These are phyloP conservation scores for Ceratobasidium papillatum DNA, from an alignment of 1,284 basidiomycete species.

Conservation along the genomic window DNA sequence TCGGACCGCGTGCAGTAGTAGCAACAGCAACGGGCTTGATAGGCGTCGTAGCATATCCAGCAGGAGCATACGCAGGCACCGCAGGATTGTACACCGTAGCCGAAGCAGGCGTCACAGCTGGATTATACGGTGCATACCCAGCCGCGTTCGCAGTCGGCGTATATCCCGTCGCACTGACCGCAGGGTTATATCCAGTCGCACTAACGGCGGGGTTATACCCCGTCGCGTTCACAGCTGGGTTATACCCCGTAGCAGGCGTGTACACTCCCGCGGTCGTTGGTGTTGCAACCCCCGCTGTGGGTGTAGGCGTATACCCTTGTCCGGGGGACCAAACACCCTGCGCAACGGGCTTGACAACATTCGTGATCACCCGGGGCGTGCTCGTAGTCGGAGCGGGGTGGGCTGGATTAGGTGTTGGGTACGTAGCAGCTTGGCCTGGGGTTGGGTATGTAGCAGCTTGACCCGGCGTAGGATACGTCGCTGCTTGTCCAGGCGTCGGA, in stretches of 20 bases:
- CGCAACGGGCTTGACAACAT: constrained; percentile 11
- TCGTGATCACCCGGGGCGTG: constrained; percentile 33
- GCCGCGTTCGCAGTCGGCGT: neutral
- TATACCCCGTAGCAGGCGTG: neutral
- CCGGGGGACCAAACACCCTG: constrained; percentile 37
- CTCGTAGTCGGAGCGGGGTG: neutral
- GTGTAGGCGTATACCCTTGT: constrained; percentile 18
- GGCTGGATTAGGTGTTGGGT: neutral
- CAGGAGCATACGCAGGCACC: neutral
- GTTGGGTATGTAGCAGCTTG: constrained; percentile 1
- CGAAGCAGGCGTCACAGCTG: neutral
- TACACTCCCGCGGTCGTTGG: constrained; percentile 1
- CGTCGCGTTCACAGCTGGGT: neutral
- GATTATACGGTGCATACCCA: neutral
- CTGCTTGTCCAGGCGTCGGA: neutral
- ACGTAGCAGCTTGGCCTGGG: neutral
- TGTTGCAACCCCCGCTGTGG: neutral
- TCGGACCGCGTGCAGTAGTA: neutral
- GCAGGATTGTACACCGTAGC: neutral
- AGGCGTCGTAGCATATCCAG: constrained; percentile 10
- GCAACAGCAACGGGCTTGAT: neutral
- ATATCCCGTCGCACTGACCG: neutral
- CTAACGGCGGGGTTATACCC: neutral
- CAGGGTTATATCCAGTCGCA: neutral
- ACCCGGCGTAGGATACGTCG: neutral